phyloP scores from a whole-genome alignment of 1,284 basidiomycete species.

The Moniliella sp. region DNA sequence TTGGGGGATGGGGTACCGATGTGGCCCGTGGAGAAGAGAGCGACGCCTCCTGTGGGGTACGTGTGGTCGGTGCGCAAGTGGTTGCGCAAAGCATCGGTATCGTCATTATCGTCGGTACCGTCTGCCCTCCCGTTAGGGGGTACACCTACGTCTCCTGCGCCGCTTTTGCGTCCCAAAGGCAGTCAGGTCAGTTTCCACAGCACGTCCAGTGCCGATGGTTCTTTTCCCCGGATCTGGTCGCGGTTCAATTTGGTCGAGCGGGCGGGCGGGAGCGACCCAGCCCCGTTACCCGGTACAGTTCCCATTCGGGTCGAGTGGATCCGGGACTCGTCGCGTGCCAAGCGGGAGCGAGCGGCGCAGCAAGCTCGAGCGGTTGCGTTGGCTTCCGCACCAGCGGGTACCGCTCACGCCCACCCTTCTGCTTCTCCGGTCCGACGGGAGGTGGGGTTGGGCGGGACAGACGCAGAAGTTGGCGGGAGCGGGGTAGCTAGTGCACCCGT shows the following conservation, averaged over 20 bases:
- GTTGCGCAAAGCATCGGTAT: too few species aligned
- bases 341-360: slow-evolving; percentile 2
- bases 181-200: too few species aligned
- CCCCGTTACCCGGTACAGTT: slow-evolving; percentile 13
- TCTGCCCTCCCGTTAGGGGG: too few species aligned
- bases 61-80: slow-evolving; percentile 22
- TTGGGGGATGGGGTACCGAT: too few species aligned
- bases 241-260: slow-evolving; percentile 16
- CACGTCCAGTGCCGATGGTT: too few species aligned
- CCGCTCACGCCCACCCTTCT: too few species aligned
- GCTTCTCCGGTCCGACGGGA: too few species aligned
- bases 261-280: slow-evolving; percentile 9
- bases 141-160: not conserved
- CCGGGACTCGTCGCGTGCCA: slow-evolving; percentile 6
- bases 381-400: too few species aligned
- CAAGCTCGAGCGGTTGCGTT: slow-evolving; percentile 4
- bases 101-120: not conserved
- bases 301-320: slow-evolving; percentile 26
- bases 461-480: too few species aligned
- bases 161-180: too few species aligned
- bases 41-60: slow-evolving; percentile 15
- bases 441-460: too few species aligned
- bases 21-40: not conserved
- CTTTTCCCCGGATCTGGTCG: slow-evolving; percentile 16
- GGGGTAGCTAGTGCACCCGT: too few species aligned